Evolutionary conservation across 1,284 basidiomycete genomes (phyloP).

Genomic region (Schizophyllum amplum): DNA sequence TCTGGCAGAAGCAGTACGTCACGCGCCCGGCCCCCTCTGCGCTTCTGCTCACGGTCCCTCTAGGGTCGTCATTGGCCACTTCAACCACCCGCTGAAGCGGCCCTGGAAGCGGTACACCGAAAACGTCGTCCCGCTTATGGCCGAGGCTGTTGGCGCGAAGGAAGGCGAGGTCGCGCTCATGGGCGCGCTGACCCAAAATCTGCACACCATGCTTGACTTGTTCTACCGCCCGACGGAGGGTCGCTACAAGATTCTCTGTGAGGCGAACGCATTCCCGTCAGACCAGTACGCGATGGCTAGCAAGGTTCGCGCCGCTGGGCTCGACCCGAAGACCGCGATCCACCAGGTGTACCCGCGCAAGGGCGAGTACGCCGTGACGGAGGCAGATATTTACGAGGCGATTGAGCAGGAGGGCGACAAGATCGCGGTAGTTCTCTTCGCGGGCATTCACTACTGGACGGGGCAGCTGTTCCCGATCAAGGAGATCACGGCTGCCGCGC

Average conservation of each 20-base stretch:
- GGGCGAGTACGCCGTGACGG: conserved; percentile 83
- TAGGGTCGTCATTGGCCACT: conserved; percentile 90
- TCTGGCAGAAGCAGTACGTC: conserved; percentile 76
- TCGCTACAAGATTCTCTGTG: conserved; percentile 93
- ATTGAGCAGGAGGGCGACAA: conserved; percentile 68
- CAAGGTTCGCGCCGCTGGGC: conserved; percentile 76
- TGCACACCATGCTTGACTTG: conserved; percentile 89
- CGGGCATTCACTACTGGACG: conserved; percentile 94
- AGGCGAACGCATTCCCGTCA: conserved; percentile 91
- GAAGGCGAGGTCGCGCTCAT: conserved; percentile 90
- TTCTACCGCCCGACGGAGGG: conserved; percentile 86
- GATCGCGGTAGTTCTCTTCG: conserved; percentile 86
- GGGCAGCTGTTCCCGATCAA: conserved; percentile 94
- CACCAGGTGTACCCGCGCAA: conserved; percentile 73
- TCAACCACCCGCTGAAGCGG: conserved; percentile 76
- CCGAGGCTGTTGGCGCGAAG: conserved; percentile 80
- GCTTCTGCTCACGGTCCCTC: conserved; percentile 10
- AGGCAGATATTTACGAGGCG: conserved; percentile 81
- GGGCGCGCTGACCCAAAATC: conserved; percentile 89
- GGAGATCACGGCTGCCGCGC: conserved; percentile 74
- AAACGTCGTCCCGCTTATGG: conserved; percentile 67
- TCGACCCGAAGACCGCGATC: conserved; percentile 67
- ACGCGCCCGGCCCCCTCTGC: conserved; percentile 8
- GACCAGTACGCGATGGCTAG: conserved; percentile 97
- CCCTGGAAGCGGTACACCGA: conserved; percentile 83